These are phyloP conservation scores for Glarea lozoyensis DNA, from an alignment of 495 filamentous ascomycete genomes.

Conservation along the genomic window DNA sequence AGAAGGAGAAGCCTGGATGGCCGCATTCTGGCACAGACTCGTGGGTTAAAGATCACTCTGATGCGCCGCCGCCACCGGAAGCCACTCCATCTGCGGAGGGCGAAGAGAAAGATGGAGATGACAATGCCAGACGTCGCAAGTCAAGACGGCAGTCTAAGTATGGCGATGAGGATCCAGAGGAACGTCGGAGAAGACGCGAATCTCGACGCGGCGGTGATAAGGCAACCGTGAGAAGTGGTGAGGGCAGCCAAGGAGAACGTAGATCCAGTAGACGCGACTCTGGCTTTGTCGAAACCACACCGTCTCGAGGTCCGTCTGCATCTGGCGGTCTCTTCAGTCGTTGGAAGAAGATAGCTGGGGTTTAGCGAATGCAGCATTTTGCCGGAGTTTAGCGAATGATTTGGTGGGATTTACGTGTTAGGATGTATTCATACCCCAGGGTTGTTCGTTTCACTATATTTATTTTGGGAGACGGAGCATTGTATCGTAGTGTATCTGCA, in stretches of 20 bases:
- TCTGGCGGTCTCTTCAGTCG: constrained; percentile 40
- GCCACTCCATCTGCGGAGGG: constrained; percentile 23
- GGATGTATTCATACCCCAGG: constrained; percentile 1
- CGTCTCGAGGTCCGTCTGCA: constrained; percentile 22
- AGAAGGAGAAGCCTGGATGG: constrained; percentile 29
- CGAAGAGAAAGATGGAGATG: constrained; percentile 22
- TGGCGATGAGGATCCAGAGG: constrained; percentile 38
- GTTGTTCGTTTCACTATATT: too few species aligned
- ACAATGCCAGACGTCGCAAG: constrained; percentile 37
- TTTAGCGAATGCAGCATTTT: constrained; percentile 7
- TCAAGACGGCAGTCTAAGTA: constrained; percentile 36
- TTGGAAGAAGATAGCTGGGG: constrained; percentile 38
- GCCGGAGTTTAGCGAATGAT: neutral
- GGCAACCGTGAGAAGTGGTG: constrained; percentile 14
- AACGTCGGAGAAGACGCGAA: constrained; percentile 36
- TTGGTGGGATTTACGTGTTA: too few species aligned
- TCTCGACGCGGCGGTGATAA: constrained; percentile 26
- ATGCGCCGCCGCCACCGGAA: constrained; percentile 43
- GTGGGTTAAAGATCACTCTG: constrained; percentile 52
- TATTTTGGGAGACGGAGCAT: too few species aligned
- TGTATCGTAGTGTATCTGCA: constrained; percentile 11
- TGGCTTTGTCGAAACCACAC: constrained; percentile 25
- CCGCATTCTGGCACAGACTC: constrained; percentile 47
- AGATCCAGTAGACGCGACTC: constrained; percentile 25
- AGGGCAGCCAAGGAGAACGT: constrained; percentile 22